phyloP scores from a whole-genome alignment of 208 protist genomes.

The Wallacemonas collosoma region DNA sequence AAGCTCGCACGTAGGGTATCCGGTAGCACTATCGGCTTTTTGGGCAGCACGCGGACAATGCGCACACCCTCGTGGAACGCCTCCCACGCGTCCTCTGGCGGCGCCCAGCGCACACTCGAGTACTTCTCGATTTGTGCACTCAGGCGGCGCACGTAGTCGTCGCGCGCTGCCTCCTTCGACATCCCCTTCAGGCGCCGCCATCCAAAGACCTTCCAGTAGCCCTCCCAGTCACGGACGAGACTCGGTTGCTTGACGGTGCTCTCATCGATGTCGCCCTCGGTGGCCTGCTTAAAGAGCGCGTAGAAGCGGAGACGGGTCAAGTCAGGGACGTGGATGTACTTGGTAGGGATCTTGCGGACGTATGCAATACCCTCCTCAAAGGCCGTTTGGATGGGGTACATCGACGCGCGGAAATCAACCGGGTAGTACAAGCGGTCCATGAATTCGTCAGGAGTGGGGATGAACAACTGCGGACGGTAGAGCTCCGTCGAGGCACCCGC shows the following conservation, averaged over 20 bases:
- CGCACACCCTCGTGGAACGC: conserved; percentile 58
- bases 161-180: conserved; percentile 82
- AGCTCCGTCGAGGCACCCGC: neutral
- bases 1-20: conserved; percentile 85
- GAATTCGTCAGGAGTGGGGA: neutral
- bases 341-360: conserved; percentile 61
- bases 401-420: conserved; percentile 32
- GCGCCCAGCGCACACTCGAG: conserved; percentile 31
- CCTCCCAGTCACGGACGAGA: conserved; percentile 43
- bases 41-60: conserved; percentile 55
- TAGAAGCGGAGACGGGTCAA: conserved; percentile 88
- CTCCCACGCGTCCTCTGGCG: conserved; percentile 31
- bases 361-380: conserved; percentile 67
- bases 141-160: conserved; percentile 82
- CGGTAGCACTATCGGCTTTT: conserved; percentile 55
- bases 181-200: conserved; percentile 87
- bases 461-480: conserved; percentile 17
- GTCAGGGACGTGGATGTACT: conserved; percentile 79
- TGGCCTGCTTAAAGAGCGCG: conserved; percentile 94
- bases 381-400: conserved; percentile 28
- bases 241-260: conserved; percentile 54
- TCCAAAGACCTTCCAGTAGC: conserved; percentile 92
- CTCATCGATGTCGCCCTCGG: conserved; percentile 83
- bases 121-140: conserved; percentile 27
- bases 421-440: conserved; percentile 22